These are phyloP conservation scores for Aspergillus taichungensis DNA, from an alignment of 495 filamentous ascomycete species.

Conservation along the genomic window DNA sequence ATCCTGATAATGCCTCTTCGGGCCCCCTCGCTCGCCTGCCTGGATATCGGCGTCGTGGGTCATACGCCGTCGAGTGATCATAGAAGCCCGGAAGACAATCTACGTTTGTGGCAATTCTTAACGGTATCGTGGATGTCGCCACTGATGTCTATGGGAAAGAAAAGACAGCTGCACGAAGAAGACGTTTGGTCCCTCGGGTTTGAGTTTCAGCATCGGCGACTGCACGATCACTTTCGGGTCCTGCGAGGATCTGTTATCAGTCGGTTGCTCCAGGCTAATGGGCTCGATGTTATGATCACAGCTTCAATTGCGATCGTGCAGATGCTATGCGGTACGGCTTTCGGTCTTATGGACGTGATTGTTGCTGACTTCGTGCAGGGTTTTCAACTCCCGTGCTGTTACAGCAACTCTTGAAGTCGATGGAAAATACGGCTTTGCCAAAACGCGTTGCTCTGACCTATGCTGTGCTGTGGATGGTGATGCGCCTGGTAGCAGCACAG, in stretches of 20 bases:
- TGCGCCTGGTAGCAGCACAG: constrained; percentile 55
- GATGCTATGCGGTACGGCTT: constrained; percentile 41
- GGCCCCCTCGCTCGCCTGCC: constrained; percentile 44
- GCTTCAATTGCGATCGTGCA: constrained; percentile 52
- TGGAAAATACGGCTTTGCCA: constrained; percentile 43
- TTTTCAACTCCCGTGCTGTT: constrained; percentile 60
- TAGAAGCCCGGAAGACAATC: constrained; percentile 73
- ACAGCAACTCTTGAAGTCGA: constrained; percentile 60
- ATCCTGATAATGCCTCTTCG: constrained; percentile 68
- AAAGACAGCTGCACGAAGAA: constrained; percentile 57
- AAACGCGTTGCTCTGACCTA: constrained; percentile 55
- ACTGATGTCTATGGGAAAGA: constrained; percentile 53
- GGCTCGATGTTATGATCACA: constrained; percentile 63
- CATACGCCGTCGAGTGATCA: constrained; percentile 47
- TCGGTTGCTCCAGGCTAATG: constrained; percentile 64
- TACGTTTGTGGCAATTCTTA: constrained; percentile 74
- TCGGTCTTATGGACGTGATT: not conserved
- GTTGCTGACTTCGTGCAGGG: constrained; percentile 19
- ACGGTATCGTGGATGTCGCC: constrained; percentile 76
- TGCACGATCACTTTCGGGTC: constrained; percentile 64
- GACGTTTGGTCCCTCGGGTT: constrained; percentile 71
- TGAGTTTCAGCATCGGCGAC: constrained; percentile 64
- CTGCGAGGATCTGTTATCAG: constrained; percentile 61
- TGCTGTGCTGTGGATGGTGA: constrained; percentile 49
- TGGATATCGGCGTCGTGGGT: constrained; percentile 53